phyloP scores from a whole-genome alignment of 345 rosid genomes.

The Gossypium herbaceum region DNA sequence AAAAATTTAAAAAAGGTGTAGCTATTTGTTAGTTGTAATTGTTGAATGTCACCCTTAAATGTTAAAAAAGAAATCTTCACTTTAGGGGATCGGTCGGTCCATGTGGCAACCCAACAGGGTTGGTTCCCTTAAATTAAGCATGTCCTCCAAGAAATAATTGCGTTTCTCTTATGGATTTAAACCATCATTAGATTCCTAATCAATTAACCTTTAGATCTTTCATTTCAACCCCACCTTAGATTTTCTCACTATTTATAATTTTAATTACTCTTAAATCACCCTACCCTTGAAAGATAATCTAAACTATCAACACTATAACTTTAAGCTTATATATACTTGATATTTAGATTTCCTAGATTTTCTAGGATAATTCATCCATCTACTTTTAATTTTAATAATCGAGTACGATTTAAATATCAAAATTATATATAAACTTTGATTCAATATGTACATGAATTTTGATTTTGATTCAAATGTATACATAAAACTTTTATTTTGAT shows the following conservation, averaged over 20 bases:
- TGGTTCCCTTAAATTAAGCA: conserved; percentile 10
- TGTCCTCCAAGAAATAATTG: neutral
- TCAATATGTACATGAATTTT: no score
- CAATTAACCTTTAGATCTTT: conserved; percentile 1
- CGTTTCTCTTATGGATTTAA: neutral
- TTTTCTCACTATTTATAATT: neutral
- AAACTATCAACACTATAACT: neutral
- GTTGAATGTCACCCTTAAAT: no score
- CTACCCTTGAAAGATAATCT: neutral
- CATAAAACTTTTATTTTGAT: no score
- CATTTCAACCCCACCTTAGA: conserved; percentile 7
- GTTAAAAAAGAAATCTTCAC: neutral
- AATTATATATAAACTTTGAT: no score
- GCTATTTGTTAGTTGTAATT: no score
- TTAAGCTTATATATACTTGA: neutral
- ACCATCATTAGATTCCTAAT: conserved; percentile 12
- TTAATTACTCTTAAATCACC: neutral
- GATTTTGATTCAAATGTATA: no score
- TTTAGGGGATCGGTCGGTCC: neutral
- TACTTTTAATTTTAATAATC: neutral
- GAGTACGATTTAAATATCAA: neutral
- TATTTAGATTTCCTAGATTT: neutral
- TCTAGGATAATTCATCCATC: no score
- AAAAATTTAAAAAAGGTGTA: no score
- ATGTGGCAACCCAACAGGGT: neutral